Base-by-base conservation (phyloP, 1,284 basidiomycete species). In the Trichosporon inkin region DNA sequence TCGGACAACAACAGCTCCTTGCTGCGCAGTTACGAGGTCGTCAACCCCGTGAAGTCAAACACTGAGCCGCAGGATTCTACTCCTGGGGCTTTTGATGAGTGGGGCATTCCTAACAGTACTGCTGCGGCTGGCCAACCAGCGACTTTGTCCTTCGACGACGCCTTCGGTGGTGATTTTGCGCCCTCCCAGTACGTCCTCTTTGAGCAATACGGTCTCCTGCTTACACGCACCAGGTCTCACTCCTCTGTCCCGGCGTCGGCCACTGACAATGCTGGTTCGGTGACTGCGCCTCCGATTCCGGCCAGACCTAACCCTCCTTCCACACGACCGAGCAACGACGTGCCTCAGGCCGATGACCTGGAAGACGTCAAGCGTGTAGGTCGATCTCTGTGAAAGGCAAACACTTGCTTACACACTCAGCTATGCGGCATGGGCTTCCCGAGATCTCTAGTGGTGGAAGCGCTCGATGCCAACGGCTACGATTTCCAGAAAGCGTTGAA, bases 71-170 rank as follows among this genome's bases (percentile, higher is more conserved):
- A 38, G 6, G 11, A 38, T 22, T 10, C 16, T 17, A 22, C 22
- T 4, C 22, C 24, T 35, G 57, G 37, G 28, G 51, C 20, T 4
- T n/a, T 58, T 17, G 69, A 71, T 44, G 69, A 67, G 44, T 71
- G 69, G 69, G 69, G 67, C 6, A 8, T 65, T 2, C 1, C 57
- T 61, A 61, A 19, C 36, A 28, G n/a, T 17, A 10, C 28, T 14
- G 22, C 28, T 2, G 19, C 58, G 19, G 66, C 70, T 19, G 68
- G 69, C 37, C 35, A 34, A 13, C 16, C 36, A 6, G 13, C 54
- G 1, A 65, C 63, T 55, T 71, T 82, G 55, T 80, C 81, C 0
- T 84, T 85, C 67, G 84, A 84, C 57, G 82, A 84, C 56, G 79
- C 80, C 0, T 85, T 85, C 66, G 78, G 81, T 49, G 70, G 65